phyloP scores from a whole-genome alignment of 202 grass and related monocot species.

The Panicum virgatum region DNA sequence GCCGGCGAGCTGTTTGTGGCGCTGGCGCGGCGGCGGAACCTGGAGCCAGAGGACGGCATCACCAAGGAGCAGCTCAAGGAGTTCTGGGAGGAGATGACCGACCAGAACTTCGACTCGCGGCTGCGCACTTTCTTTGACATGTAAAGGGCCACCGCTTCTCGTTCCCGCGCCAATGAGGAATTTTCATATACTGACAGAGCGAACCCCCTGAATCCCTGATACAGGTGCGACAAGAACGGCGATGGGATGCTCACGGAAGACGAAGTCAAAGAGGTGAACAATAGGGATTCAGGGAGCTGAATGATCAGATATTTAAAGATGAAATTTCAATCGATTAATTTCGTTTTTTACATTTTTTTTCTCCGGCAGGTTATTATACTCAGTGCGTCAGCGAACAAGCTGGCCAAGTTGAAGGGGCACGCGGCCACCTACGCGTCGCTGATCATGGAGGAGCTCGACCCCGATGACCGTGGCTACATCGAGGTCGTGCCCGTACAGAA shows the following conservation, averaged over 20 bases:
- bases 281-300: neutral
- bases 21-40: conserved; percentile 60
- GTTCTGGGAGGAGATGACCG: conserved; percentile 96
- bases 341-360: conserved; percentile 5
- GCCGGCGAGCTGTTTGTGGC: conserved; percentile 81
- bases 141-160: conserved; percentile 38
- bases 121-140: conserved; percentile 96
- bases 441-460: conserved; percentile 99
- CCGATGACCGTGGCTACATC: conserved; percentile 88
- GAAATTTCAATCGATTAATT: neutral
- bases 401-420: conserved; percentile 88
- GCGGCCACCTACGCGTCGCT: conserved; percentile 90
- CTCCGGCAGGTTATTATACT: conserved; percentile 73
- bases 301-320: neutral
- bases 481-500: conserved; percentile 48
- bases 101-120: conserved; percentile 95
- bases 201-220: conserved; percentile 29
- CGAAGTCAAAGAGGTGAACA: conserved; percentile 92
- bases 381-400: conserved; percentile 94
- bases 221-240: conserved; percentile 98
- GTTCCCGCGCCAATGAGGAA: neutral
- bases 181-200: neutral
- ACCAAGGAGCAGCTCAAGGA: conserved; percentile 83
- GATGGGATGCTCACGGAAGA: conserved; percentile 97
- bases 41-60: conserved; percentile 66